Percentiles rank a stretch among this genome's conserved stretches.
Conservation (phyloP, 257 asterid genomes). For the Scutellaria minor region DNA sequence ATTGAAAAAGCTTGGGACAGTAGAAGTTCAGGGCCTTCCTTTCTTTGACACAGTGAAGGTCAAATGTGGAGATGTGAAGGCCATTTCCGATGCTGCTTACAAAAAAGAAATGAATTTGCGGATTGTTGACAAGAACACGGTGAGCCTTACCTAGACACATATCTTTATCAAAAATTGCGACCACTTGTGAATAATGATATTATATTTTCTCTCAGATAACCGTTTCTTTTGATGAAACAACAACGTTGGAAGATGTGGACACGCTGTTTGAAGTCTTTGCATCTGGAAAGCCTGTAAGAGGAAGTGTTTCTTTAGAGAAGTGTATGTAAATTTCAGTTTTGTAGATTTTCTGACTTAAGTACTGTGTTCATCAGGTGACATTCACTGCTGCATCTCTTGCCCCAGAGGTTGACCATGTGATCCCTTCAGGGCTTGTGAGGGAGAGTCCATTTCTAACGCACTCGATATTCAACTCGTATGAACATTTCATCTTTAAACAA, state of each 20-base stretch:
- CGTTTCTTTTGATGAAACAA: conserved; percentile 90
- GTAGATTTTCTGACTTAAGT: background rate
- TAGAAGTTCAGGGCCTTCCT: conserved; percentile 86
- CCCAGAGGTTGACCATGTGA: conserved; percentile 66
- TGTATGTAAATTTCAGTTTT: background rate
- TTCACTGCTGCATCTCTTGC: conserved; percentile 91
- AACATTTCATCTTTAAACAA: conserved; percentile 1
- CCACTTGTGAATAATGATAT: conserved; percentile 6
- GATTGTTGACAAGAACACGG: conserved; percentile 74
- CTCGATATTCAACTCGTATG: conserved; percentile 92
- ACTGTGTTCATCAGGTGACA: conserved; percentile 55
- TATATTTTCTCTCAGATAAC: conserved; percentile 62
- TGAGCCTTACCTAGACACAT: conserved; percentile 40
- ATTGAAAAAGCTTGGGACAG: conserved; percentile 83
- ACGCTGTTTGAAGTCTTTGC: conserved; percentile 81
- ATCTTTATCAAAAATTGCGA: conserved; percentile 1
- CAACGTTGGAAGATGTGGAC: conserved; percentile 95
- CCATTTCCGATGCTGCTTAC: conserved; percentile 81
- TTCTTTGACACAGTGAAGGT: conserved; percentile 96
- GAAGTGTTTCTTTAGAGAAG: conserved; percentile 20
- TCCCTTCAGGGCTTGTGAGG: conserved; percentile 88
- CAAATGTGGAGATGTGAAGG: conserved; percentile 70
- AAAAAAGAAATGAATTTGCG: conserved; percentile 78
- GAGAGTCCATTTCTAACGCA: conserved; percentile 81
- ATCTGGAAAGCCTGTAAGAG: conserved; percentile 81